Evolutionary conservation across 495 filamentous ascomycete species (phyloP), one percentile per base, ranked within the genome.

Genomic region (Glonium stellatum): DNA sequence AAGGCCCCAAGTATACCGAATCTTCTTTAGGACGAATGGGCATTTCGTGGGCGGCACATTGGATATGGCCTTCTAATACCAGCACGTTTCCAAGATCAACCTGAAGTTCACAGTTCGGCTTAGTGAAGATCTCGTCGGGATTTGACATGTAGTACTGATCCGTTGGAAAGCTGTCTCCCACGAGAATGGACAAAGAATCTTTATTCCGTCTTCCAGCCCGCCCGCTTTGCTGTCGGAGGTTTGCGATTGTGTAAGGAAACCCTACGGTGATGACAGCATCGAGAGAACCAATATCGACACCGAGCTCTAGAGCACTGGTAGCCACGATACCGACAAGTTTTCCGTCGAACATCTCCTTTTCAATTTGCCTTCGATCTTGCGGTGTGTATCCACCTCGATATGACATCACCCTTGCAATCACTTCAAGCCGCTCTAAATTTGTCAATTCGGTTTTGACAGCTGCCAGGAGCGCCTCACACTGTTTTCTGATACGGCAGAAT

Each of bases 71-170:
- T 75, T 96, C 93, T 10, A 90, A 79, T 34, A 96, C 87, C 0
- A 97, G 82, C 75, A 95, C 83, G 68, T 97, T 97, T 44, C 84
- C 74, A n/a, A 97, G 75, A 68, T 97, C 93, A 1, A 97, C 85
- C 67, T 92, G 88, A 9, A 97, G 77, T 69, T 87, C 88, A 68
- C 84, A 87, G 67, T 96, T 96, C 0, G 92, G 91, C 60, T 87
- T 87, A 0, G 86, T 92, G 72, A 98, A 97, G n/a, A 98, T 88
- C 71, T 97, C 92, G 58, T 92, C 84, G 1, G 93, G 93, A 65
- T 97, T 96, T 54, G 87, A 80, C 93, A 97, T 98, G 73, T 93
- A 97, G 70, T 91, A 86, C 68, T 97, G 95, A 70, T 97, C 93
- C 0, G 89, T 90, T 18, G 93, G 87, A 63, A 92, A 96, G 55